Percentiles rank a stretch among this genome's conserved stretches.
Evolutionary conservation across 2,329 filamentous ascomycete species (phyloP).

Genomic region (Sphaerulina vaccinii): DNA sequence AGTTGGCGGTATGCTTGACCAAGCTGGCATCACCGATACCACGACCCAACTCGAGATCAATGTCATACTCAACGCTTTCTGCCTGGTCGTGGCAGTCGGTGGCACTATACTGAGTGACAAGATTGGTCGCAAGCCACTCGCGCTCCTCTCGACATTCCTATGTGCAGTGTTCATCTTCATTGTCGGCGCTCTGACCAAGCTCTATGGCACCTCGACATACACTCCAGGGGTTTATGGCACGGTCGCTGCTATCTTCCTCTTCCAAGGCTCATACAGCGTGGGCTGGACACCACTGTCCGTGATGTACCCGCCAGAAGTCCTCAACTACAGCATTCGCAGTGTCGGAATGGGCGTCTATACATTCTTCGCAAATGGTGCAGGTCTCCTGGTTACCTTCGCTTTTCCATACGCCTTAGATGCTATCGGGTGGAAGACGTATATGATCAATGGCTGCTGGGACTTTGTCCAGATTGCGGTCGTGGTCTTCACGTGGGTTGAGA

Average conservation of each 20-base stretch:
- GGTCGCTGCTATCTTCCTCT: conserved; percentile 38
- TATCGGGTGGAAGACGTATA: conserved; percentile 32
- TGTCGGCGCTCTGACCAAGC: no score
- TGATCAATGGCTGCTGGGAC: conserved; percentile 32
- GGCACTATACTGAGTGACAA: no score
- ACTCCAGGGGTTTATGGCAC: no score
- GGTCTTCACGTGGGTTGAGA: conserved; percentile 43
- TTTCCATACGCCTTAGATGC: conserved; percentile 32
- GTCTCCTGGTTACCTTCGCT: conserved; percentile 43
- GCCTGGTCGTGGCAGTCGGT: no score
- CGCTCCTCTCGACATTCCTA: no score
- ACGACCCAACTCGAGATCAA: no score
- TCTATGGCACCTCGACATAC: no score
- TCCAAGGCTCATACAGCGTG: conserved; percentile 37
- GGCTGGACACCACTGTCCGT: conserved; percentile 36
- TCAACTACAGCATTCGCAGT: conserved; percentile 49
- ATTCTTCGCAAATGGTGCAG: conserved; percentile 44
- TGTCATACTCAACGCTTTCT: no score
- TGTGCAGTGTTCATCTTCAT: no score
- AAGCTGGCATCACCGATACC: no score
- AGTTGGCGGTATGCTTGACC: no score
- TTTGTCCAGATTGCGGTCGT: conserved; percentile 36
- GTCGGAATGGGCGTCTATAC: conserved; percentile 47
- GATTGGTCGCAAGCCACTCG: no score
- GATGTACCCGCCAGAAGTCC: conserved; percentile 48